Percentiles rank a stretch among this genome's conserved stretches.
Conservation (phyloP, 1,284 basidiomycete species). For the Rhodotorula sp. region DNA sequence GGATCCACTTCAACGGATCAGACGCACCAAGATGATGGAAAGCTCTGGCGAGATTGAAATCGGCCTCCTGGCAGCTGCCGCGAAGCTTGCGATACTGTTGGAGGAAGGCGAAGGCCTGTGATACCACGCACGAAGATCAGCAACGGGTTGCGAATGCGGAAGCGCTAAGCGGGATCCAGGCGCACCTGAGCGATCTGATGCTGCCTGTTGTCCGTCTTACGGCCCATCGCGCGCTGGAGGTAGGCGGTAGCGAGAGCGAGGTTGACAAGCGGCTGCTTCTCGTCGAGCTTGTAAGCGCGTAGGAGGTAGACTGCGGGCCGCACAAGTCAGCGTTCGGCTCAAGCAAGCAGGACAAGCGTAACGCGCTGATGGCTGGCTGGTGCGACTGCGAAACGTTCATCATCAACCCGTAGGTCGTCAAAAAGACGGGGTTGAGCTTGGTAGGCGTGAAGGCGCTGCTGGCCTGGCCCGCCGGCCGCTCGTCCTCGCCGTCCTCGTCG, state of each 20-base stretch:
- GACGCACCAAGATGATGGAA: constrained; percentile 82
- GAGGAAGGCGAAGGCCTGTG: constrained; percentile 75
- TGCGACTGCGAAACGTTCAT: constrained; percentile 80
- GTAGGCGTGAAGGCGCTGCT: constrained; percentile 54
- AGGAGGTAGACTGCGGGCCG: constrained; percentile 70
- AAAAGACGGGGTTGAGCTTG: constrained; percentile 68
- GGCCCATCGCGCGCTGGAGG: constrained; percentile 82
- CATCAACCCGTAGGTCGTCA: constrained; percentile 82
- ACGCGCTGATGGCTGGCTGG: constrained; percentile 84
- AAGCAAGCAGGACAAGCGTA: not conserved
- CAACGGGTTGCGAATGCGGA: too few relatives aligned
- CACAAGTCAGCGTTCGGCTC: not conserved
- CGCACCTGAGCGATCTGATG: constrained; percentile 73
- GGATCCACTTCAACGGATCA: constrained; percentile 6
- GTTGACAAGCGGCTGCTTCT: constrained; percentile 79
- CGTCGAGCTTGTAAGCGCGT: constrained; percentile 79
- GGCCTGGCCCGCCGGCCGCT: not conserved
- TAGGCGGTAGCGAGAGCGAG: constrained; percentile 78
- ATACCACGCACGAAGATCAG: constrained; percentile 21
- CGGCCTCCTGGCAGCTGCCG: constrained; percentile 61
- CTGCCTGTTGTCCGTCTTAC: constrained; percentile 90
- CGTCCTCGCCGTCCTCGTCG: constrained; percentile 22
- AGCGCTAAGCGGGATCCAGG: too few relatives aligned
- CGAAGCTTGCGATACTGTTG: constrained; percentile 64
- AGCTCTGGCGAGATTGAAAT: constrained; percentile 85